Evolutionary conservation across 169 alveolate species (phyloP).

Genomic region (Plasmodium sp.): DNA sequence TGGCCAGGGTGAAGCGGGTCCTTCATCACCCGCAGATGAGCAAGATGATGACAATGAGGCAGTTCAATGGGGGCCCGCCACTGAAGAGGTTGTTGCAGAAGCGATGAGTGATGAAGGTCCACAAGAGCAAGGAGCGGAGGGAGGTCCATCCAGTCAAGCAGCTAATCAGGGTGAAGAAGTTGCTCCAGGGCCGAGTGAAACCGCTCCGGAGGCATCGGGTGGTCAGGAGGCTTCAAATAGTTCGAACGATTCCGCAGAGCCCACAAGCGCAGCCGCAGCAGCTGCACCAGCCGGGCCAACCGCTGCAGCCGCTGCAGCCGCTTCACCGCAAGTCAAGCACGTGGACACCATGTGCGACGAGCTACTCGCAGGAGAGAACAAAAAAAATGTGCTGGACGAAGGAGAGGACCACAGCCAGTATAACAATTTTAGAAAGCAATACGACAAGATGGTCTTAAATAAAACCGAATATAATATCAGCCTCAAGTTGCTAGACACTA

Average conservation of each 20-base stretch:
- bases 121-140: too few relatives aligned
- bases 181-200: too few relatives aligned
- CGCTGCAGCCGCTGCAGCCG: not conserved
- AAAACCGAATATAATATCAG: not conserved
- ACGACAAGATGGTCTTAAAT: not conserved
- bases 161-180: too few relatives aligned
- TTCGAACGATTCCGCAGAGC: not conserved
- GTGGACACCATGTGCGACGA: constrained; percentile 6
- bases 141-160: too few relatives aligned
- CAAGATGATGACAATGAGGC: not conserved
- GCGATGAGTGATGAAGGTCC: too few relatives aligned
- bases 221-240: not conserved
- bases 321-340: not conserved
- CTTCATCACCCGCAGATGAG: not conserved
- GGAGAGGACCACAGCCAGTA: not conserved
- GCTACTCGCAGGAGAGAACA: not conserved
- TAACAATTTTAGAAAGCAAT: not conserved
- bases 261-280: not conserved
- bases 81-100: too few relatives aligned
- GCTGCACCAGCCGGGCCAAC: not conserved
- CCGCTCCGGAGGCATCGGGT: not conserved
- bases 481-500: not conserved
- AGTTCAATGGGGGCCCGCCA: not conserved
- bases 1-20: not conserved
- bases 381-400: not conserved